These are phyloP conservation scores for Starmerella kuoi DNA, from an alignment of 805 yeast genomes.

Conservation along the genomic window DNA sequence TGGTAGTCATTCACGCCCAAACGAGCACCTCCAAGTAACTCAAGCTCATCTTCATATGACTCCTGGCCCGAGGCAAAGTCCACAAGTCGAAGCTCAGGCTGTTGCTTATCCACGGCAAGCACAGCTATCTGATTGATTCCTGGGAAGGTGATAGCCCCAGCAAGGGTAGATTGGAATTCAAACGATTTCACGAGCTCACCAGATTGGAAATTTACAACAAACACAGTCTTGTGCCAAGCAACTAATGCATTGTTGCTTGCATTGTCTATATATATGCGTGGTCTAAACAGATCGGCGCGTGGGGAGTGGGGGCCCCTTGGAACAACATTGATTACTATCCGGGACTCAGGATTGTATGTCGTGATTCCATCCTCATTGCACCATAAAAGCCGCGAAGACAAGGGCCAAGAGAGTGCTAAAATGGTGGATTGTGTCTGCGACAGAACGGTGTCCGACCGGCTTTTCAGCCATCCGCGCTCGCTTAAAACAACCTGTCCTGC, in stretches of 20 bases:
- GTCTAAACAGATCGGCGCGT: slow-evolving; percentile 74
- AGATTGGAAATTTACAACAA: slow-evolving; percentile 39
- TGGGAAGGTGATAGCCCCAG: slow-evolving; percentile 14
- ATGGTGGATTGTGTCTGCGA: slow-evolving; percentile 38
- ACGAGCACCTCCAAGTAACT: slow-evolving; percentile 39
- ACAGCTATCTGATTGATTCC: slow-evolving; percentile 11
- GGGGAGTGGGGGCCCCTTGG: slow-evolving; percentile 44
- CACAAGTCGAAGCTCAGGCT: slow-evolving; percentile 60
- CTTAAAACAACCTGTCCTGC: slow-evolving; percentile 70
- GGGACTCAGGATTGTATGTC: slow-evolving; percentile 46
- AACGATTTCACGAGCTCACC: slow-evolving; percentile 4
- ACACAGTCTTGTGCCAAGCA: slow-evolving; percentile 74
- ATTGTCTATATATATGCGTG: slow-evolving; percentile 51
- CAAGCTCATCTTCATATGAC: slow-evolving; percentile 65
- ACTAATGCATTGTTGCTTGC: slow-evolving; percentile 40
- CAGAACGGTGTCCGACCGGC: slow-evolving; percentile 54
- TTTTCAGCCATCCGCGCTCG: slow-evolving; percentile 77
- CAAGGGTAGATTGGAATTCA: slow-evolving; percentile 6
- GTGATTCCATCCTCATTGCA: slow-evolving; percentile 72
- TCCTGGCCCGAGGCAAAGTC: slow-evolving; percentile 58
- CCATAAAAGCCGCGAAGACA: slow-evolving; percentile 61
- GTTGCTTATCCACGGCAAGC: slow-evolving; percentile 12
- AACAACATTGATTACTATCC: slow-evolving; percentile 39
- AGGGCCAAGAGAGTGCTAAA: slow-evolving; percentile 43
- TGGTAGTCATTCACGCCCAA: slow-evolving; percentile 68